Evolutionary conservation across 257 asterid genomes (phyloP).

Genomic region (Fraxinus anomala): DNA sequence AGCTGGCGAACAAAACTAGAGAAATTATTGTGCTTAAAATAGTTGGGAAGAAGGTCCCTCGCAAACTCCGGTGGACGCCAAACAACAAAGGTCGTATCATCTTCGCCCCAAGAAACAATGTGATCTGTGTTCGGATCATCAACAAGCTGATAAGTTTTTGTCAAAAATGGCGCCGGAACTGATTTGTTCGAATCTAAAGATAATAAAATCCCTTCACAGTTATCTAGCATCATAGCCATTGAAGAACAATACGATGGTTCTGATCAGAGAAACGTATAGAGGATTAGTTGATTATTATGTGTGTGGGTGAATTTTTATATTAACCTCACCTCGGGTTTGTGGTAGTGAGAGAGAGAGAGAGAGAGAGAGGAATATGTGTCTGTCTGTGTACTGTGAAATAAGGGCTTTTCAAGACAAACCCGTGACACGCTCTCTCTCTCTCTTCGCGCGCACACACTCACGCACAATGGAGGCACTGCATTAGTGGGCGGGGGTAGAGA

Average conservation of each 20-base stretch:
- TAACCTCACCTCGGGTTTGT: constrained; percentile 47
- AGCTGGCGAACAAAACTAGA: constrained; percentile 98
- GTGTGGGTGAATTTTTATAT: constrained; percentile 17
- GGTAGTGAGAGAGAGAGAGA: constrained; percentile 12
- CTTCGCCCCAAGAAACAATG: constrained; percentile 95
- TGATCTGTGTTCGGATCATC: constrained; percentile 91
- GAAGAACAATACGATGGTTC: constrained; percentile 10
- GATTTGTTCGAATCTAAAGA: constrained; percentile 79
- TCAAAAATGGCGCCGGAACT: constrained; percentile 88
- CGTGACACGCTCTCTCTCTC: constrained; percentile 58
- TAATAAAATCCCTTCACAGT: constrained; percentile 65
- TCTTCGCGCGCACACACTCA: constrained; percentile 30
- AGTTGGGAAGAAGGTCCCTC: constrained; percentile 90
- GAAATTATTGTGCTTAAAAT: constrained; percentile 94
- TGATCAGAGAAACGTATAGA: constrained; percentile 18
- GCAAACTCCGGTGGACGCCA: constrained; percentile 99
- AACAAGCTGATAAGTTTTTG: constrained; percentile 88
- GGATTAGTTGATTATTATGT: not conserved
- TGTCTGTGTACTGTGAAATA: constrained; percentile 74
- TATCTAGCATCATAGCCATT: constrained; percentile 83
- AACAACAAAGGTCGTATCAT: constrained; percentile 82
- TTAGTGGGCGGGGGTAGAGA: constrained; percentile 14
- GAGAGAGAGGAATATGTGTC: constrained; percentile 90
- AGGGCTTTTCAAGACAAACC: constrained; percentile 98
- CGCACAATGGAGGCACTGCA: not conserved